A percentile compares a stretch with the other conserved stretches of the same genome.
These are phyloP conservation scores for Bombardia bombarda DNA, from an alignment of 495 filamentous ascomycete species.

Conservation along the genomic window DNA sequence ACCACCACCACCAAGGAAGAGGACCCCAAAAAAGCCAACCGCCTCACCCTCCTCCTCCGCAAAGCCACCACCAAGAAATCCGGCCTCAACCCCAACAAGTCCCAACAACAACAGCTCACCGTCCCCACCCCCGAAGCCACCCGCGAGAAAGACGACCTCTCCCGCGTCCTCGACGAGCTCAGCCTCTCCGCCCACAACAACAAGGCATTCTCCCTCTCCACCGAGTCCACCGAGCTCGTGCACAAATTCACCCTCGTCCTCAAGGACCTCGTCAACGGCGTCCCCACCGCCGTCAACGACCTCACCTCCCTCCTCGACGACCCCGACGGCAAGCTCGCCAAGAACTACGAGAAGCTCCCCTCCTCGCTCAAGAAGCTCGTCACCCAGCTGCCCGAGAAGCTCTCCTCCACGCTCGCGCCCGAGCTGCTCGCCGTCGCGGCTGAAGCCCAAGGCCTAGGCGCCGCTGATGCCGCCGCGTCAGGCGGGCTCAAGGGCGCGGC, in stretches of 20 bases:
- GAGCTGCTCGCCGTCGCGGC: slow-evolving; percentile 71
- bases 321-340: slow-evolving; percentile 64
- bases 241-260: slow-evolving; percentile 80
- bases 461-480: slow-evolving; percentile 11
- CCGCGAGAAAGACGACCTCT: slow-evolving; percentile 67
- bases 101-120: slow-evolving; percentile 8
- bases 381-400: slow-evolving; percentile 72
- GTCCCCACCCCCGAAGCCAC: slow-evolving; percentile 29
- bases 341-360: slow-evolving; percentile 73
- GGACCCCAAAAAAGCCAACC: slow-evolving; percentile 14
- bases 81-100: slow-evolving; percentile 1
- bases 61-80: slow-evolving; percentile 2
- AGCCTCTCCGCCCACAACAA: slow-evolving; percentile 70
- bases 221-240: slow-evolving; percentile 66
- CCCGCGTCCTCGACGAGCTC: slow-evolving; percentile 65
- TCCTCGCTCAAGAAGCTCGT: slow-evolving; percentile 78
- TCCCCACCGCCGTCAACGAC: slow-evolving; percentile 87
- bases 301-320: slow-evolving; percentile 74
- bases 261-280: slow-evolving; percentile 85
- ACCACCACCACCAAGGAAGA: slow-evolving; percentile 8
- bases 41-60: slow-evolving; percentile 19
- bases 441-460: slow-evolving; percentile 54
- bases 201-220: slow-evolving; percentile 70
- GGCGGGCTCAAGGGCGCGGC: slow-evolving; percentile 25
- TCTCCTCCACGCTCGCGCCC: slow-evolving; percentile 64